Evolutionary conservation across 2,329 filamentous ascomycete species (phyloP), one percentile per base, ranked within the genome.

Genomic region (Alternaria solani): DNA sequence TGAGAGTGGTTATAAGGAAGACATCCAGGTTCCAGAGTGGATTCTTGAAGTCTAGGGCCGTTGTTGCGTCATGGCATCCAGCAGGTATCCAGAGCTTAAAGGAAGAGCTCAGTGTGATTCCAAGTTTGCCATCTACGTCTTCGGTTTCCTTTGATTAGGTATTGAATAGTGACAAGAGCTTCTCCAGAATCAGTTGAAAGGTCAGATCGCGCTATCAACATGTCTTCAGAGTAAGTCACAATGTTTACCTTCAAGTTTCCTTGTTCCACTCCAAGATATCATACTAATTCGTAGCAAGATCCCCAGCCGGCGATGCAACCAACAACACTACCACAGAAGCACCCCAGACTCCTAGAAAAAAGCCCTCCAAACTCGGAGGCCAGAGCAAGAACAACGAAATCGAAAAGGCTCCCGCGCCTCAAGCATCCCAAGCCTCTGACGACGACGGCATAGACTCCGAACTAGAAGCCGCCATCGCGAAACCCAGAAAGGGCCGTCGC

Each of bases 181-280:
- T 47, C 32, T 30, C 60, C 26, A 38, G 32, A 26, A 26, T 46
- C 4, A 9, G 26, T 56, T 48, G 53, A 62, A 41, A 62, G 48
- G 26, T 52, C 53, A 46, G 61, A 66, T 44, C 58, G 54, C 11
- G 47, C 61, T 14, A 61, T 62, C 51, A 41, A 39, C 41, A 70
- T 70, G 67, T 62, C 67, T 57, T 43, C 43, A 59, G 52, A 36
- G 67, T 68, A 64, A 26, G 64, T 64, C 26, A 25, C 55, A 59
- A 49, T 2, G 3, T 39, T 11, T 9, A 12, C 4, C 38, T 20
- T 20, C 6, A 9, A 12, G 4, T 39, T n/a, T 39, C n/a, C 36
- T 18, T 38, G n/a, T 39, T 11, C 2, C 0, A 39, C 5, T 8
- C 5, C 9, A 3, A 20, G 5, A 20, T 2, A 6, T 39, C 9